Conservation (phyloP, 768 basidiomycete species). For the Leccinum disarticulatum region DNA sequence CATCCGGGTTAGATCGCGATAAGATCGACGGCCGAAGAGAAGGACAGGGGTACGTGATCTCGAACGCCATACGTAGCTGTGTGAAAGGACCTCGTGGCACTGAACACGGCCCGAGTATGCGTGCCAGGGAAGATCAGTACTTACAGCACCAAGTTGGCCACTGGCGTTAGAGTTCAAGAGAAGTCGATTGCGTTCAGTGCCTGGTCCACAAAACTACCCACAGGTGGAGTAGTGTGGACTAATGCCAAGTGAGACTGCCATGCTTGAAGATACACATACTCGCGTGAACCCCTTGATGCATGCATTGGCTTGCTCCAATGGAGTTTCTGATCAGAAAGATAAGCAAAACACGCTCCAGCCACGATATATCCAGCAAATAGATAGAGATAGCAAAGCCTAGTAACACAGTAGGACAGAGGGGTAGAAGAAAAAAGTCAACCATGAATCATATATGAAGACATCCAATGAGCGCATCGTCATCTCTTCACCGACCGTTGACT, state of each 20-base stretch:
- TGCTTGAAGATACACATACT: background rate
- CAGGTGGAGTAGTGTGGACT: conserved; percentile 8
- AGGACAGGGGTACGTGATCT: background rate
- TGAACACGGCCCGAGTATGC: background rate
- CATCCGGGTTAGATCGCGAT: background rate
- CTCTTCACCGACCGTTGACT: conserved; percentile 56
- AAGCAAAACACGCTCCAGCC: conserved; percentile 10
- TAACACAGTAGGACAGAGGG: conserved; percentile 14
- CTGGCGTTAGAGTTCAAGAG: background rate
- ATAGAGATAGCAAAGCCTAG: conserved; percentile 18
- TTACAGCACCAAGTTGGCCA: conserved; percentile 3
- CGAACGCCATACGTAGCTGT: background rate
- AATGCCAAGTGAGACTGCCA: background rate
- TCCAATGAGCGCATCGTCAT: conserved; percentile 11
- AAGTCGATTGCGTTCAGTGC: conserved; percentile 15
- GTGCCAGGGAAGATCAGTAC: background rate
- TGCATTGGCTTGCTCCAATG: conserved; percentile 1
- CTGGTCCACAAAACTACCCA: background rate
- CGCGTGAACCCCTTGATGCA: conserved; percentile 10
- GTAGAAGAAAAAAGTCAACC: conserved; percentile 6
- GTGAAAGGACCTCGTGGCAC: background rate
- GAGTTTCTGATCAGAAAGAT: conserved; percentile 12
- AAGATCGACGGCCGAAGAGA: conserved; percentile 8
- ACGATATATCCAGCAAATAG: conserved; percentile 22
- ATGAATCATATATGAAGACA: conserved; percentile 9